Base-by-base conservation (phyloP, 305 asterid genomes). In the Caryopteris hybrid region DNA sequence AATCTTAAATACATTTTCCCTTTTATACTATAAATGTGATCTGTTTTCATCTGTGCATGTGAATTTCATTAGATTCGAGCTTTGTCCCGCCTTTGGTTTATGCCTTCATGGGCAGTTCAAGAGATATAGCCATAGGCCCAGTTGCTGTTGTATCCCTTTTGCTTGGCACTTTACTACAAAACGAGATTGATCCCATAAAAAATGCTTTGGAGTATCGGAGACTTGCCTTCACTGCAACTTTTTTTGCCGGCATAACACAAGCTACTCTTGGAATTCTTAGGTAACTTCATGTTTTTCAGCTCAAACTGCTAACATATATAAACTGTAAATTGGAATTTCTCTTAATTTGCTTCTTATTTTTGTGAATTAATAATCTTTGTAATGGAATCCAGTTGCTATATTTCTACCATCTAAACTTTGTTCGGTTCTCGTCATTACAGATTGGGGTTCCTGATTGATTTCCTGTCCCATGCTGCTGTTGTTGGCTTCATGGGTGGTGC, bases 401-500 rank as follows among this genome's bases (percentile, higher is more conserved):
- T 2, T 41, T 39, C 29, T 53, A 34, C 42, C 39, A 39, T 48
- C 41, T 66, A 8, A 72, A 41, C 2, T 22, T 43, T 39, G 29
- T 70, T 54, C 6, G 9, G n/a, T n/a, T n/a, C n/a, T 27, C 47
- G 1, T 3, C 3, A 27, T 67, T 11, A 17, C 75, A 87, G 95
- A 67, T 52, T 85, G 80, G 91, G 95, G 0, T 87, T 87, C 87
- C 73, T 87, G 63, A 80, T 87, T 17, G 95, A 87, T 64, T 84
- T 87, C 74, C 69, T 87, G 51, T 87, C 90, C 52, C 94, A 84
- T 70, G 94, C 90, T 25, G 91, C 95, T 12, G 78, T 87, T 58
- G 89, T 87, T 55, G 95, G 95, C 9, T 87, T 85, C 71, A 87
- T 85, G 91, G 89, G 70, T 18, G 95, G 95, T 47, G 91, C 91